Percentiles rank a stretch among this genome's conserved stretches.
phyloP scores from a whole-genome alignment of 768 basidiomycete species.

The Termitomyces sp. region DNA sequence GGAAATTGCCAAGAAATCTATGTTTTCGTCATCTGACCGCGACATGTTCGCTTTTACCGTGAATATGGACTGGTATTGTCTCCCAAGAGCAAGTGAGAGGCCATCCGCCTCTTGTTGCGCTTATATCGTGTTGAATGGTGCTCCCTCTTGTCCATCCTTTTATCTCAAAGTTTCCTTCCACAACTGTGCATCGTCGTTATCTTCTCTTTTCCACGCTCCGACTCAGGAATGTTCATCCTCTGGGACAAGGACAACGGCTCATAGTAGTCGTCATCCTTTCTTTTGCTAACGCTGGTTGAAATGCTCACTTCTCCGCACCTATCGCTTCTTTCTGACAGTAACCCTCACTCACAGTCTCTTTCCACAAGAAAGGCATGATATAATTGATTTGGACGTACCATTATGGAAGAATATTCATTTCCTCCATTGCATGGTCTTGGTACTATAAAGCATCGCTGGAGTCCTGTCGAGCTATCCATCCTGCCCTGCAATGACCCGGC shows the following conservation, averaged over 20 bases:
- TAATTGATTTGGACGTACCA: not conserved
- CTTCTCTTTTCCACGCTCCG: not conserved
- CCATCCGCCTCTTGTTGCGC: not conserved
- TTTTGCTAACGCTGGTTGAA: not conserved
- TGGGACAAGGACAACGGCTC: not conserved
- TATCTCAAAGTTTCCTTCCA: not conserved
- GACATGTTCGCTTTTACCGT: not conserved
- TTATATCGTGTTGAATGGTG: not conserved
- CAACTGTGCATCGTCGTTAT: not conserved
- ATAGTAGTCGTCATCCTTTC: not conserved
- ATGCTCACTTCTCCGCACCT: not conserved
- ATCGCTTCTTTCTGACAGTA: not conserved
- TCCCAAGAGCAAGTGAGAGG: too few species aligned
- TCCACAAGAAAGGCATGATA: not conserved
- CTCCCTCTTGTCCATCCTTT: not conserved
- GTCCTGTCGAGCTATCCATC: not conserved
- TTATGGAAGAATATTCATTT: constrained; percentile 2
- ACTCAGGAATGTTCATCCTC: not conserved
- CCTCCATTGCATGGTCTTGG: not conserved
- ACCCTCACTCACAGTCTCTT: not conserved
- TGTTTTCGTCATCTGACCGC: constrained; percentile 4
- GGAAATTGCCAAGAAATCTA: not conserved
- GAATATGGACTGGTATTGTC: not conserved
- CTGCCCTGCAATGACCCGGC: constrained; percentile 9
- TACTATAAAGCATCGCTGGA: constrained; percentile 8